phyloP scores from a whole-genome alignment of 2,329 filamentous ascomycete species.

The Ophiostoma angusticollis region DNA sequence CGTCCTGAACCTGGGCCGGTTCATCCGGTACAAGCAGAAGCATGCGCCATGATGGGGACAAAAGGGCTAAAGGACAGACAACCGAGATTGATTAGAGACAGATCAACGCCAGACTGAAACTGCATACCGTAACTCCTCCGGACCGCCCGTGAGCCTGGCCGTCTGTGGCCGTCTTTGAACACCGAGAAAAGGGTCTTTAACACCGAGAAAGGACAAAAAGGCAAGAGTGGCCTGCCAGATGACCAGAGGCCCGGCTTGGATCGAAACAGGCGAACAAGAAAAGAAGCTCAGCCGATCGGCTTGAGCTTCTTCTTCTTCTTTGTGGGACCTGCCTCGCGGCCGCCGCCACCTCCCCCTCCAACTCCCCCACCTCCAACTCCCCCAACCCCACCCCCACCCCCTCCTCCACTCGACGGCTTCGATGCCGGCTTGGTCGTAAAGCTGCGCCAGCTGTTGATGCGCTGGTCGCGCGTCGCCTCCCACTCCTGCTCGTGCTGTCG shows the following conservation, averaged over 20 bases:
- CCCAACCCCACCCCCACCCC: slow-evolving; percentile 16
- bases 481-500: slow-evolving; percentile 88
- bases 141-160: too few species aligned
- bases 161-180: too few species aligned
- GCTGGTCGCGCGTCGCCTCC: slow-evolving; percentile 82
- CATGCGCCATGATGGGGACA: slow-evolving; percentile 19
- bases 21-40: slow-evolving; percentile 53
- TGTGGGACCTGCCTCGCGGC: slow-evolving; percentile 21
- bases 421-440: slow-evolving; percentile 60
- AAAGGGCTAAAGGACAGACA: neutral
- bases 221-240: too few species aligned
- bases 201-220: neutral
- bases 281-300: slow-evolving; percentile 37
- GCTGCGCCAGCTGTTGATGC: slow-evolving; percentile 87
- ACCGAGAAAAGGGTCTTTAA: neutral
- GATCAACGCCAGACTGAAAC: too few species aligned
- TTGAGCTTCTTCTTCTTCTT: slow-evolving; percentile 59
- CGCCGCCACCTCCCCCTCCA: slow-evolving; percentile 11
- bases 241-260: too few species aligned
- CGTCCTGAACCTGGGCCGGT: slow-evolving; percentile 45
- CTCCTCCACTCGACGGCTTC: slow-evolving; percentile 11
- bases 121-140: too few species aligned
- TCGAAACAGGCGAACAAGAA: neutral
- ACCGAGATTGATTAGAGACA: too few species aligned
- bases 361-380: slow-evolving; percentile 13